A percentile compares a stretch with the other conserved stretches of the same genome.
Conservation (phyloP, 495 filamentous ascomycete species). For the Podospora australis region DNA sequence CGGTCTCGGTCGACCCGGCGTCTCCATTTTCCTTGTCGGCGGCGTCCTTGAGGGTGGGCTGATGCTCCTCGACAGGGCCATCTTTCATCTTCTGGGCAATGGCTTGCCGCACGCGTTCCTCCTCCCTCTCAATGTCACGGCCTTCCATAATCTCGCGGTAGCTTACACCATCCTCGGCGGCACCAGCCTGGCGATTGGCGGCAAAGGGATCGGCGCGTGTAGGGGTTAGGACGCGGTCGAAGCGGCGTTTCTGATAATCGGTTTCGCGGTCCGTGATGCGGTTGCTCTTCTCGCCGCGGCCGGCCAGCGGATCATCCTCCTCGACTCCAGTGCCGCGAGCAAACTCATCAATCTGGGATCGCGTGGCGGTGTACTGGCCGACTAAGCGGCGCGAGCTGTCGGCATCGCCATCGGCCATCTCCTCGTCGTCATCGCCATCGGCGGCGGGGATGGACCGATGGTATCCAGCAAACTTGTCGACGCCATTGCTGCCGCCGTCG, state of each 20-base stretch:
- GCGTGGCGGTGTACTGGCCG: conserved; percentile 93
- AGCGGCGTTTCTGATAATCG: conserved; percentile 94
- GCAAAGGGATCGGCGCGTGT: conserved; percentile 87
- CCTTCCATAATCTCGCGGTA: conserved; percentile 90
- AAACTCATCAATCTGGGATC: conserved; percentile 89
- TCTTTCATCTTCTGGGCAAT: conserved; percentile 64
- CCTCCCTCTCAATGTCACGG: conserved; percentile 87
- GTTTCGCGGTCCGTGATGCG: conserved; percentile 89
- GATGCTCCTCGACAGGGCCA: conserved; percentile 51
- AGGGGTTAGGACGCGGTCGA: conserved; percentile 79
- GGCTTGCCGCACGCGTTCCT: conserved; percentile 75
- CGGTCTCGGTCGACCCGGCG: conserved; percentile 56
- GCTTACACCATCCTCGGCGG: conserved; percentile 55
- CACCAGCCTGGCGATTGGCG: conserved; percentile 61
- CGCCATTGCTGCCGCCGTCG: conserved; percentile 57
- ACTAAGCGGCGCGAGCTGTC: conserved; percentile 73
- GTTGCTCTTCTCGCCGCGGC: conserved; percentile 74
- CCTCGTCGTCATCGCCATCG: conserved; percentile 74
- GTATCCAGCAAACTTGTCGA: conserved; percentile 85
- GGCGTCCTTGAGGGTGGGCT: conserved; percentile 62
- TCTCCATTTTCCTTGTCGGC: conserved; percentile 67
- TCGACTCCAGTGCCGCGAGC: conserved; percentile 75
- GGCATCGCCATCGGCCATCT: conserved; percentile 69
- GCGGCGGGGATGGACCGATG: conserved; percentile 77
- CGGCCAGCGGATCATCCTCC: conserved; percentile 85